Base-by-base conservation (phyloP, 140 eudicot species). In the Anethum foeniculum region DNA sequence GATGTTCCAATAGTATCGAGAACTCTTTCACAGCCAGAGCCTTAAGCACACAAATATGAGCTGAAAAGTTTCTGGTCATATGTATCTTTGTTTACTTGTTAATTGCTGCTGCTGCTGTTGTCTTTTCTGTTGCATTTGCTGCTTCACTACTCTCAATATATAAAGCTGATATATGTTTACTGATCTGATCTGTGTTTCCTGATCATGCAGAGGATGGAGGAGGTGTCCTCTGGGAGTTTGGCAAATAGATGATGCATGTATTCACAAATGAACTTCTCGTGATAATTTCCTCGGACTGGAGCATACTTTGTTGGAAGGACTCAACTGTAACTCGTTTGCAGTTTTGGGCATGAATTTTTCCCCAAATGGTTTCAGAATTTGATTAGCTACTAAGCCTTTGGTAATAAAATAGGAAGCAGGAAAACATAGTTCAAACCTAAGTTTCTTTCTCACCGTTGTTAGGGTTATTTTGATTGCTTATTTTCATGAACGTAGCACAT, bases 141-240 rank as follows among this genome's bases (percentile, higher is more conserved):
- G 19, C 73, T 67, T 30, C 23, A 30, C 39, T 32, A 15, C 38
- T 67, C 43, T 14, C 23, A 27, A 46, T 32, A 54, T 78, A 18
- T 71, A 19, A 43, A 34, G 68, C 60, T 86, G 74, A 86, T 51
- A 28, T 73, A 19, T 80, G 39, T 62, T 80, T 62, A 5, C 64
- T 80, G 76, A 58, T 74, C 60, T 86, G 74, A 86, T 51, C 28
- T 73, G 14, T 80, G 39, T 62, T 80, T 62, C 3, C 64, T 81
- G 76, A 65, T 74, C 6, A 79, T 87, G 87, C 94, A 94, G 98
- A 94, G 87, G 98, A 94, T 84, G 96, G 93, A 80, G 96, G 93
- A 82, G 95, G 97, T 46, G 90, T 94, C 81, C 77, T 91, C 69
- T 91, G 97, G 96, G 97, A 91, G 82, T 94, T 94, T 12, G 97